Base-by-base conservation (phyloP, 1,284 basidiomycete species). In the Anthracocystis panici-leucophaei region DNA sequence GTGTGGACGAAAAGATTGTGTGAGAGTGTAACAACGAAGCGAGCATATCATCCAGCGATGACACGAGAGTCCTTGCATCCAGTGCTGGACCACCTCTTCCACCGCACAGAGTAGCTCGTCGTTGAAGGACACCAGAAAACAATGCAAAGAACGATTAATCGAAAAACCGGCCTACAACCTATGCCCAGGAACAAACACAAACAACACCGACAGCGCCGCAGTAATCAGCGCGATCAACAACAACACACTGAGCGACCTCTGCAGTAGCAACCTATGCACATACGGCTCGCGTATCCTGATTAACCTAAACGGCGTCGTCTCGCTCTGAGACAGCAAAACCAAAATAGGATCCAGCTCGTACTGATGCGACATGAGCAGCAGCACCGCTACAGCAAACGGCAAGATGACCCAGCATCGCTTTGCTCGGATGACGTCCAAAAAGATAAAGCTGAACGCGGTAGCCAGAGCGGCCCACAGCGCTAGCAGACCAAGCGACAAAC, bases 341-440 rank as follows among this genome's bases (percentile, higher is more conserved):
- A 89, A 81, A 77, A 97, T 88, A 3, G 96, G 96, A 85, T 97
- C 95, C 60, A 98, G 91, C 85, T 96, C 94, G 87, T 99, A 99
- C 86, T 95, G 93, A 83, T 97, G 93, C 23, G 94, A 93, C 63
- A 97, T 89, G 69, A 99, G 90, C 87, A 93, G 92, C 76, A 96
- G 90, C 79, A 93, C 88, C 55, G 95, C 93, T 77, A 98, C 86
- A n/a, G 92, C 88, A 86, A 97, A 98, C 0, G 96, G 96, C 35
- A 99, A 89, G 87, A 98, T 95, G 77, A 98, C 95, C 90, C 95
- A 97, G 84, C 97, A 92, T 57, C 97, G 89, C 84, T 92, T 93
- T 25, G 91, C 90, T 83, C 93, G 95, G 10, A 94, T 93, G 73
- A 92, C 89, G 85, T 99, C 94, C 58, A 98, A 88, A 87, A 99